Evolutionary conservation across 2,329 filamentous ascomycete species (phyloP), one percentile per base, ranked within the genome.

Genomic region (Annulohypoxylon truncatum): DNA sequence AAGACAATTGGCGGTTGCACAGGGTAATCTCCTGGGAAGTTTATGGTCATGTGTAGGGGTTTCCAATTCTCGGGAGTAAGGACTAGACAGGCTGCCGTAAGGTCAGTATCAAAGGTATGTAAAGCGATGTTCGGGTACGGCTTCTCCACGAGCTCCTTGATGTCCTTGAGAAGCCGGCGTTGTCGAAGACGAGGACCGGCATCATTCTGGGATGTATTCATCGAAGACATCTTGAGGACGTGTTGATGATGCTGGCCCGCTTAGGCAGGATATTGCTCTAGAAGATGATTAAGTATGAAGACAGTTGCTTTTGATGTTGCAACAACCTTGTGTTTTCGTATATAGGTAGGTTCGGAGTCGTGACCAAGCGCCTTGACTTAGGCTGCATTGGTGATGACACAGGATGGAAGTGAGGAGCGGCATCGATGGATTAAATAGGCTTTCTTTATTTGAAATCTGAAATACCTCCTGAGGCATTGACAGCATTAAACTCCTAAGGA

Each of bases 111-210:
- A n/a, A 73, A 40, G 0, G 79, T 66, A 64, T 80, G 74, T 0
- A 84, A 71, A n/a, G 66, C 59, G 61, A 85, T 80, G 46, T 82
- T 82, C 2, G 82, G 82, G 65, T 84, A 85, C 0, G 83, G 83
- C 42, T 81, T 73, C 22, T 75, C 72, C 46, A 81, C 75, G 13
- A 85, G 73, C 68, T 85, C 83, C 9, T 78, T 76, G 28, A 85
- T 80, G 56, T 85, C 83, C 22, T 75, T 74, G 12, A 85, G 70
- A 56, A 81, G 75, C 6, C 81, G 78, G 29, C 68, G 70, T 22
- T 12, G 64, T 22, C 66, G 51, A 44, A 53, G n/a, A 3, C 13
- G 28, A n/a, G 31, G 31, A 24, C 28, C 48, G 10, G 26, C 15
- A 13, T 24, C 44, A 3, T n/a, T 7, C 7, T 46, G 9, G 4